phyloP scores from a whole-genome alignment of 805 yeast species.

The Suhomyces xylopsoci region DNA sequence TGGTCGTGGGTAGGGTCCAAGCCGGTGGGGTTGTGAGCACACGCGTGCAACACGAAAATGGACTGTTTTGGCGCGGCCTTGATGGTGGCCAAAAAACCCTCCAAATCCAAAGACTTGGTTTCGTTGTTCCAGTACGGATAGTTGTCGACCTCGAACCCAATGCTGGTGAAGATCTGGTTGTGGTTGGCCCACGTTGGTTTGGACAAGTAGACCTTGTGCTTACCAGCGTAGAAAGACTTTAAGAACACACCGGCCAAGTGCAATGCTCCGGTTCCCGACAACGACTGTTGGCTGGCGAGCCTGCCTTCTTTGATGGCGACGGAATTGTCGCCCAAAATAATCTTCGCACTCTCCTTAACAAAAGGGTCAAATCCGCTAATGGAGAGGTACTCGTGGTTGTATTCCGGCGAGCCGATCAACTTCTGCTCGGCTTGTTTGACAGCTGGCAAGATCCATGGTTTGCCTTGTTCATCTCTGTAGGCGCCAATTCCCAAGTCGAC shows the following conservation, averaged over 20 bases:
- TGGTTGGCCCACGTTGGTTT: constrained; percentile 99
- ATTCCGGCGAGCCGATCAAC: constrained; percentile 54
- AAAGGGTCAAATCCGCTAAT: constrained; percentile 73
- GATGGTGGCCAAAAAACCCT: constrained; percentile 64
- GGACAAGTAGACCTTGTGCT: constrained; percentile 62
- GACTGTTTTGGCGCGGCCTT: constrained; percentile 71
- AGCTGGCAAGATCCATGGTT: constrained; percentile 70
- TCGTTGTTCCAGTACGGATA: constrained; percentile 87
- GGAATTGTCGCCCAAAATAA: constrained; percentile 65
- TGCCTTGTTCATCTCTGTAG: constrained; percentile 64
- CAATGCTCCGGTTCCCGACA: constrained; percentile 89
- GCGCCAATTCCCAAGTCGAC: constrained; percentile 89
- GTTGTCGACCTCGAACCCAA: constrained; percentile 61
- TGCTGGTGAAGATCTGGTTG: constrained; percentile 68
- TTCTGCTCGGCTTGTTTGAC: constrained; percentile 66
- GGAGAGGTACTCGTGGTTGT: constrained; percentile 87
- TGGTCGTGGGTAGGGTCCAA: constrained; percentile 83
- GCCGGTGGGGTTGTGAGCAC: constrained; percentile 98
- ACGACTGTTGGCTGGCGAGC: constrained; percentile 66
- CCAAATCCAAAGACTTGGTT: constrained; percentile 67
- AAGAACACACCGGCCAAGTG: constrained; percentile 80
- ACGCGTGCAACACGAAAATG: constrained; percentile 80
- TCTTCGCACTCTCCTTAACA: constrained; percentile 66
- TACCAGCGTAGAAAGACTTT: constrained; percentile 45
- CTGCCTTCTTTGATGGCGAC: constrained; percentile 46